phyloP scores from a whole-genome alignment of 768 basidiomycete genomes.

The Nevesoporus exiguus region DNA sequence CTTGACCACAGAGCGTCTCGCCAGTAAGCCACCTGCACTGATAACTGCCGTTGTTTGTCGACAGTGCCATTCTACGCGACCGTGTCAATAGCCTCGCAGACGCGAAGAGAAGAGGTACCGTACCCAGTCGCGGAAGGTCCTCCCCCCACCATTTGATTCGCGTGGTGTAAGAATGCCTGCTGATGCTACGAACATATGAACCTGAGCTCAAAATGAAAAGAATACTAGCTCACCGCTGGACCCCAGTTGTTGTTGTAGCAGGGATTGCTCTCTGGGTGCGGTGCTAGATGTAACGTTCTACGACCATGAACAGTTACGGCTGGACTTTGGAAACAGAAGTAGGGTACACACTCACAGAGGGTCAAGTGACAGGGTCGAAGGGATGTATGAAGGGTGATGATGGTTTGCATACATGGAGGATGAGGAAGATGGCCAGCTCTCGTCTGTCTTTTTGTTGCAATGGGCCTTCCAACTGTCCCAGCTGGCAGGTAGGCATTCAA shows the following conservation, averaged over 20 bases:
- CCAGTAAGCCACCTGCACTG: slow-evolving; percentile 8
- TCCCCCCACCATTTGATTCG: neutral
- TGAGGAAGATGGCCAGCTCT: neutral
- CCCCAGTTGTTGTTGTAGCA: slow-evolving; percentile 1
- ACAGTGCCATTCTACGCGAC: neutral
- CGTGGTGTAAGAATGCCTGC: neutral
- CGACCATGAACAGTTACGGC: accelerated
- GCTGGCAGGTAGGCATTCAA: neutral
- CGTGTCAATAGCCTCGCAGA: neutral
- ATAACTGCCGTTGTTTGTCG: neutral
- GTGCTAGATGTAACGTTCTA: neutral
- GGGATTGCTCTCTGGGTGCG: neutral
- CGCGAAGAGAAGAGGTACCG: neutral
- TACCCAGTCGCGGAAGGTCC: neutral
- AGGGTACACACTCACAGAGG: neutral
- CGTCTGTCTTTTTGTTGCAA: neutral
- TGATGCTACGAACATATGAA: slow-evolving; percentile 4
- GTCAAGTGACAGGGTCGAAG: neutral
- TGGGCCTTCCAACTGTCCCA: slow-evolving; percentile 9
- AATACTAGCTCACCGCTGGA: neutral
- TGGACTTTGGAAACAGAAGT: neutral
- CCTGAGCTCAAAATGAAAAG: too few species aligned
- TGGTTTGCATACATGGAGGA: neutral
- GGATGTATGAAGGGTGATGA: neutral
- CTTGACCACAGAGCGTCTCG: neutral